These are phyloP conservation scores for Fusarium lyarnte DNA, from an alignment of 2,329 filamentous ascomycete genomes.

Conservation along the genomic window DNA sequence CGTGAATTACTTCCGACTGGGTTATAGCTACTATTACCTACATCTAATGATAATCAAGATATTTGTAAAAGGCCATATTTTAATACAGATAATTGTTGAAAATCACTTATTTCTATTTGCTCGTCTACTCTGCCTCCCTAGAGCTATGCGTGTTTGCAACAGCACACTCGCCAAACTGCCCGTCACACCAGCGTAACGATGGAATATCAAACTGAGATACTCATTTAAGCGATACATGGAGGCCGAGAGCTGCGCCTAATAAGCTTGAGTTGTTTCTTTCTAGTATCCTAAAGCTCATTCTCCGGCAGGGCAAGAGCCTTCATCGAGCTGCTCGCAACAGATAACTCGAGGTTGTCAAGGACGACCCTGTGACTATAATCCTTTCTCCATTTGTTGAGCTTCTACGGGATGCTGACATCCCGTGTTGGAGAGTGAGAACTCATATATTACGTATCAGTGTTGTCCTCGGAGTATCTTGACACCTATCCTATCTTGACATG, in stretches of 20 bases:
- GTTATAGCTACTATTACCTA: fast-evolving
- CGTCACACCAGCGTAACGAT: not conserved
- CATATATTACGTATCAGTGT: not conserved
- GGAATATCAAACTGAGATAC: not conserved
- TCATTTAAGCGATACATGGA: no score
- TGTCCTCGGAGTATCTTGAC: not conserved
- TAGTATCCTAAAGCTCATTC: not conserved
- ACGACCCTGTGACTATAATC: not conserved
- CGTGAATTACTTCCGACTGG: fast-evolving
- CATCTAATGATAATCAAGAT: not conserved
- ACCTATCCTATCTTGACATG: not conserved
- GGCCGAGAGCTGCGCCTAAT: not conserved
- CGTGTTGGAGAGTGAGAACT: not conserved
- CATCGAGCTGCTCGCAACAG: not conserved
- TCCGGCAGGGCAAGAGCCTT: not conserved
- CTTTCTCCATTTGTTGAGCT: no score
- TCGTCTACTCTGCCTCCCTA: no score
- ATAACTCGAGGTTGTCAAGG: not conserved
- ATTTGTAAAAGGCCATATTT: no score
- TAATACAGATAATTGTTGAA: no score
- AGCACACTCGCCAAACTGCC: no score
- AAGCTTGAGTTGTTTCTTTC: not conserved
- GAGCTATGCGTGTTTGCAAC: fast-evolving
- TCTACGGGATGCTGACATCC: not conserved
- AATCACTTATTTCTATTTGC: not conserved